Base-by-base conservation (phyloP, 495 filamentous ascomycete genomes). In the Xylaria nigripes region DNA sequence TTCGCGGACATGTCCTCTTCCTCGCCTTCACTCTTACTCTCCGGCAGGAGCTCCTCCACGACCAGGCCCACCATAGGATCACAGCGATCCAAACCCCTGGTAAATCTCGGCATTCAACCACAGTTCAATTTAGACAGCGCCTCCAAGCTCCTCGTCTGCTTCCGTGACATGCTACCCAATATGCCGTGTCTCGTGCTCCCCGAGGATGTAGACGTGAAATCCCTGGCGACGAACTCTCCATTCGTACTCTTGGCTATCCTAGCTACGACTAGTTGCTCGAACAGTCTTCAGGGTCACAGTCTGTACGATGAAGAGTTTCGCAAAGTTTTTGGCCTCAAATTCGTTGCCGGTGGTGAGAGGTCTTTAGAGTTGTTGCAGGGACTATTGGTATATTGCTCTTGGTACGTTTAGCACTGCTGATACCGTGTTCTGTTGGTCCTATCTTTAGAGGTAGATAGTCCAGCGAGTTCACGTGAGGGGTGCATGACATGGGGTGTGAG, bases 91-190 rank as follows among this genome's bases (percentile, higher is more conserved):
- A 49, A 54, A 41, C 52, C 64, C 2, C 34, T 62, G 40, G 57
- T 64, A 2, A 65, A 54, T 5, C 38, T 75, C 19, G 61, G 68
- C 6, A 60, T 73, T 18, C 68, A 72, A 52, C 74, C 74, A 10
- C 72, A 69, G 61, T 77, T 77, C 52, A 77, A 77, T 48, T 62
- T 76, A 23, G 72, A 74, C 46, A 74, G 68, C n/a, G 74, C 74
- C 29, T 51, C 54, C 22, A 61, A 58, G 21, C 50, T 77, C n/a
- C 59, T 77, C n/a, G 55, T 45, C 7, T 61, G 55, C 8, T 76
- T 76, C 45, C 55, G 62, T 6, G 36, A 54, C 6, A 76, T 76
- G 73, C 19, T 77, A 12, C 57, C 57, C 10, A 57, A 67, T 22
- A 75, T 70, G 45, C 73, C 73, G 1, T 74, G 66, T 49, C 55